These are phyloP conservation scores for Magnolia officinalis DNA, from an alignment of 164 flowering plant genomes.

Conservation along the genomic window DNA sequence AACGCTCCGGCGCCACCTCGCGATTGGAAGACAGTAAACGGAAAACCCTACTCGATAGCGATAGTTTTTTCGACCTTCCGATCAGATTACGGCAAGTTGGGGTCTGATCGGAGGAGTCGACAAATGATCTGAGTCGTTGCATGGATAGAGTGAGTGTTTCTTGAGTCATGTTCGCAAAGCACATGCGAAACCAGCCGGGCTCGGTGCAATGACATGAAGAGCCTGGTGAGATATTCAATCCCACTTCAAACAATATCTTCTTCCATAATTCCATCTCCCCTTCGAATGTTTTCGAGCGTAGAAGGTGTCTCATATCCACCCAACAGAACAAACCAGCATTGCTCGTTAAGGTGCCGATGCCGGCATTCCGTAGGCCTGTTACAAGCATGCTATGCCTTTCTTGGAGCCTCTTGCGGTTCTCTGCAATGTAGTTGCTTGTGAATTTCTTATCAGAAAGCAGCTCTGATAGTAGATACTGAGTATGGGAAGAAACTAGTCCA, in stretches of 20 bases:
- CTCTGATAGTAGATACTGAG: slow-evolving; percentile 30
- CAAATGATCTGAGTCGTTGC: slow-evolving; percentile 44
- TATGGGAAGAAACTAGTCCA: slow-evolving; percentile 40
- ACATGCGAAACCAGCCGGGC: slow-evolving; percentile 91
- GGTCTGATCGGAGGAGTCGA: slow-evolving; percentile 8
- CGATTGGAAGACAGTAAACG: slow-evolving; percentile 30
- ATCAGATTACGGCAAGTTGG: background rate
- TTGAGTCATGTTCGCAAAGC: slow-evolving; percentile 84
- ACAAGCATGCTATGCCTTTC: slow-evolving; percentile 25
- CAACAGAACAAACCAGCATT: slow-evolving; percentile 83
- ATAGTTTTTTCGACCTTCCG: slow-evolving; percentile 20
- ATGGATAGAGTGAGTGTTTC: slow-evolving; percentile 58
- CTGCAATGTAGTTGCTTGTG: slow-evolving; percentile 18
- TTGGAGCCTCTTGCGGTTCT: slow-evolving; percentile 26
- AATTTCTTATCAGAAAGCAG: slow-evolving; percentile 33
- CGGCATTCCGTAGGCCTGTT: slow-evolving; percentile 21
- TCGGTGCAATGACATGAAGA: slow-evolving; percentile 82
- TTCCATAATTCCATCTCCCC: slow-evolving; percentile 81
- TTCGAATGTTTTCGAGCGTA: slow-evolving; percentile 47
- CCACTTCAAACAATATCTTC: slow-evolving; percentile 57
- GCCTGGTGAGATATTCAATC: slow-evolving; percentile 78
- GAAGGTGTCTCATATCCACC: slow-evolving; percentile 79
- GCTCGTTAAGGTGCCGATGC: slow-evolving; percentile 23
- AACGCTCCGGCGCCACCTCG: background rate
- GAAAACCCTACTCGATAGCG: slow-evolving; percentile 48